These are phyloP conservation scores for Mallotus nudiflorus DNA, from an alignment of 345 rosid genomes.

Conservation along the genomic window DNA sequence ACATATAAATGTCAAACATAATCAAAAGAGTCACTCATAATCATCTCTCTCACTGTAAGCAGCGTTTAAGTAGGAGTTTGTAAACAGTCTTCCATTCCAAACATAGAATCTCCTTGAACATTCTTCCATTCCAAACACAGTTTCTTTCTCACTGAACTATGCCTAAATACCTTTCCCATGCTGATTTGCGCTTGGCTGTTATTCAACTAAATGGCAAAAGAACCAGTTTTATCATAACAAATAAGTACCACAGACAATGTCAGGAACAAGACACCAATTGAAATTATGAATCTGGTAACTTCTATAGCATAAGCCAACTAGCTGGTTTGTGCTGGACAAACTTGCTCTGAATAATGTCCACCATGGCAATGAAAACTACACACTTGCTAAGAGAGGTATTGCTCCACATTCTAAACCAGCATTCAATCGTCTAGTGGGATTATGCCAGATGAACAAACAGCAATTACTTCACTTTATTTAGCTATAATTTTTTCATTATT, in stretches of 20 bases:
- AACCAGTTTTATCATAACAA: not conserved
- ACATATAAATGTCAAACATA: not conserved
- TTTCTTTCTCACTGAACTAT: not conserved
- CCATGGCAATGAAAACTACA: not conserved
- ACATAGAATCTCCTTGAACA: not conserved
- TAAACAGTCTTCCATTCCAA: not conserved
- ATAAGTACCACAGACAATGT: not conserved
- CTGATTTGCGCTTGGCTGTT: not conserved
- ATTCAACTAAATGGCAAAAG: not conserved
- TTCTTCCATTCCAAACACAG: not conserved
- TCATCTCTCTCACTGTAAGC: not conserved
- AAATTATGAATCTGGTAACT: too few species aligned
- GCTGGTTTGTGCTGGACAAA: not conserved
- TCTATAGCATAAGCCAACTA: not conserved
- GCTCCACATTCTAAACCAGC: not conserved
- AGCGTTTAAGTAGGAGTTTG: not conserved
- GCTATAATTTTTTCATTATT: not conserved
- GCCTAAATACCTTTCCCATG: not conserved
- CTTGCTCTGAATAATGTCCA: not conserved
- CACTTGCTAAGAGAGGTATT: not conserved
- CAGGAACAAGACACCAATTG: too few species aligned
- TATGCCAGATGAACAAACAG: not conserved
- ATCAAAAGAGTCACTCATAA: not conserved
- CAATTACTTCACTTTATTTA: not conserved
- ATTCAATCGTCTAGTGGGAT: not conserved